These are phyloP conservation scores for Boechera divaricarpa DNA, from an alignment of 345 rosid species.

Conservation along the genomic window DNA sequence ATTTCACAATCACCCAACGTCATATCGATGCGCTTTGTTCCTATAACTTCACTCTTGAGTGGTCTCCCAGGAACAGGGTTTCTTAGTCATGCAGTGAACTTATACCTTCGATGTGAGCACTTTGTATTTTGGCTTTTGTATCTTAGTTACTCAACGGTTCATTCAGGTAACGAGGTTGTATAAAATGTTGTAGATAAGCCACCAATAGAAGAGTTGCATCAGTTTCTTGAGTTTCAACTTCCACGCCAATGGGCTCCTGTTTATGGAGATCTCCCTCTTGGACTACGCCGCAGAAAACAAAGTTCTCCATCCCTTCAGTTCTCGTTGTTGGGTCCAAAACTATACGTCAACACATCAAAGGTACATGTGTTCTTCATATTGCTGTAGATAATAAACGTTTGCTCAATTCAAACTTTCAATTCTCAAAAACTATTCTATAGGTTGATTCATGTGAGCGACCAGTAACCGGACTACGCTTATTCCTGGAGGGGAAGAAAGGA, in stretches of 20 bases:
- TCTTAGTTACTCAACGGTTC: slow-evolving; percentile 25
- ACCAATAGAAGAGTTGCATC: slow-evolving; percentile 84
- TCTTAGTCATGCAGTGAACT: slow-evolving; percentile 83
- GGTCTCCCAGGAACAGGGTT: slow-evolving; percentile 91
- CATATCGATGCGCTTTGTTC: slow-evolving; percentile 92
- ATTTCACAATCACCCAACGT: slow-evolving; percentile 78
- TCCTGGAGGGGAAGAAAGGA: slow-evolving; percentile 89
- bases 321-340: slow-evolving; percentile 90
- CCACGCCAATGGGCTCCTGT: slow-evolving; percentile 98
- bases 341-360: slow-evolving; percentile 74
- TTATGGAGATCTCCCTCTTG: slow-evolving; percentile 89
- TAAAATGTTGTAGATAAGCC: slow-evolving; percentile 80
- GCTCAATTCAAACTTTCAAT: neutral
- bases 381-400: slow-evolving; percentile 1
- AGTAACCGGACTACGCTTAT: slow-evolving; percentile 87
- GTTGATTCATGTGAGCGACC: slow-evolving; percentile 84
- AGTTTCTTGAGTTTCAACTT: slow-evolving; percentile 92
- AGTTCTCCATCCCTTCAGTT: slow-evolving; percentile 81
- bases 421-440: slow-evolving; percentile 45
- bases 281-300: slow-evolving; percentile 69
- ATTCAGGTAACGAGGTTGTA: slow-evolving; percentile 13
- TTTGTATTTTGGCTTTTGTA: neutral
- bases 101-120: slow-evolving; percentile 86
- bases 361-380: slow-evolving; percentile 44
- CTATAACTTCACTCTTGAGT: slow-evolving; percentile 81